A percentile compares a stretch with the other conserved stretches of the same genome.
phyloP scores from a whole-genome alignment of 257 asterid species.

The Jacaranda mimosifolia region DNA sequence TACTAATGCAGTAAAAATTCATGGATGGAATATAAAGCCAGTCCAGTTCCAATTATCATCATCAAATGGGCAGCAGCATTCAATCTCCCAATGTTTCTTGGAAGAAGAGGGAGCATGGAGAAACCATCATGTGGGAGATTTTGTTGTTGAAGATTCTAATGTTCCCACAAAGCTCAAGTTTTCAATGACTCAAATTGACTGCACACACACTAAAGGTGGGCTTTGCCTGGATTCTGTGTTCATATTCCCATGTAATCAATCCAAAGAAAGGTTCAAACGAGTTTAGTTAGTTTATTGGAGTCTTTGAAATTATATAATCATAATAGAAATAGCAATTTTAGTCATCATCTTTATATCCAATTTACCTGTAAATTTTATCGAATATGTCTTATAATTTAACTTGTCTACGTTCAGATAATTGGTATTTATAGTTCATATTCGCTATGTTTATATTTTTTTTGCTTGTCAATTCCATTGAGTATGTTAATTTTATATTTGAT shows the following conservation, averaged over 20 bases:
- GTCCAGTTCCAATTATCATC: conserved; percentile 54
- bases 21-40: conserved; percentile 65
- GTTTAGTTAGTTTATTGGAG: no score
- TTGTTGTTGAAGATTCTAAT: conserved; percentile 47
- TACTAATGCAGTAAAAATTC: conserved; percentile 42
- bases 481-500: no score
- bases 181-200: conserved; percentile 69
- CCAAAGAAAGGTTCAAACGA: no score
- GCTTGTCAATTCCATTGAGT: no score
- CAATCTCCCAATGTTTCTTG: conserved; percentile 40
- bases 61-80: conserved; percentile 42
- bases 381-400: no score
- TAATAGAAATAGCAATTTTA: no score
- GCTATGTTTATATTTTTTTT: no score
- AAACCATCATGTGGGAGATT: conserved; percentile 62
- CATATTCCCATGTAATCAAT: conserved; percentile 39
- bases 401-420: no score
- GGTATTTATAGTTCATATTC: no score
- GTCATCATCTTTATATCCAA: no score
- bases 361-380: no score
- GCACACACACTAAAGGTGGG: conserved; percentile 73
- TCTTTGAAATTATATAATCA: no score
- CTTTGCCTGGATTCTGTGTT: conserved; percentile 60
- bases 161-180: conserved; percentile 52
- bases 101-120: conserved; percentile 53